Conservation (phyloP, 805 yeast genomes). For the Yarrowia hollandica region DNA sequence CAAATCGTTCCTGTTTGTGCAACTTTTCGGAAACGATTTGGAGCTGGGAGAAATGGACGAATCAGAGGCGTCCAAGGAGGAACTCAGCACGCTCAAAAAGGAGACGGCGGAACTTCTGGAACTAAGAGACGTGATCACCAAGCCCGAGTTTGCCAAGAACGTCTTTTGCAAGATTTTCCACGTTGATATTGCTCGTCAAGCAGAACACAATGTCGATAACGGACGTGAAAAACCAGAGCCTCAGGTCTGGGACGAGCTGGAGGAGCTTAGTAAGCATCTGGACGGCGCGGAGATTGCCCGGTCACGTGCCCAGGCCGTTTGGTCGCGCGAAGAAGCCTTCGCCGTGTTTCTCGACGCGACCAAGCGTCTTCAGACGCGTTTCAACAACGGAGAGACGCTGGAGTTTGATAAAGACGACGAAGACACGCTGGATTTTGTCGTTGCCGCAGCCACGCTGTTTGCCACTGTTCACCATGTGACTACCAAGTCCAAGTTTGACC, state of each 20-base stretch:
- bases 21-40: slow-evolving; percentile 56
- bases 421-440: slow-evolving; percentile 85
- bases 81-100: slow-evolving; percentile 39
- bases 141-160: slow-evolving; percentile 40
- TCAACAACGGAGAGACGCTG: slow-evolving; percentile 41
- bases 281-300: slow-evolving; percentile 9
- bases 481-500: slow-evolving; percentile 73
- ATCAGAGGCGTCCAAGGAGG: slow-evolving; percentile 56
- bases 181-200: slow-evolving; percentile 73
- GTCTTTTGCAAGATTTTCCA: slow-evolving; percentile 54
- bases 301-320: slow-evolving; percentile 44
- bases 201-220: slow-evolving; percentile 46
- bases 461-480: slow-evolving; percentile 70
- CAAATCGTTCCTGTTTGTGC: slow-evolving; percentile 80
- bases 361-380: slow-evolving; percentile 52
- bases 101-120: slow-evolving; percentile 44
- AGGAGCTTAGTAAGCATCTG: slow-evolving; percentile 30
- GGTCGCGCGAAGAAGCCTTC: slow-evolving; percentile 67
- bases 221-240: slow-evolving; percentile 69
- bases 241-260: slow-evolving; percentile 44
- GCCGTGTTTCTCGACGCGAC: slow-evolving; percentile 56
- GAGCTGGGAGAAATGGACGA: slow-evolving; percentile 64
- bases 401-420: slow-evolving; percentile 91
- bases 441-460: slow-evolving; percentile 78
- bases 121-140: slow-evolving; percentile 40